Base-by-base conservation (phyloP, 1,284 basidiomycete species). In the Irpex sp. region DNA sequence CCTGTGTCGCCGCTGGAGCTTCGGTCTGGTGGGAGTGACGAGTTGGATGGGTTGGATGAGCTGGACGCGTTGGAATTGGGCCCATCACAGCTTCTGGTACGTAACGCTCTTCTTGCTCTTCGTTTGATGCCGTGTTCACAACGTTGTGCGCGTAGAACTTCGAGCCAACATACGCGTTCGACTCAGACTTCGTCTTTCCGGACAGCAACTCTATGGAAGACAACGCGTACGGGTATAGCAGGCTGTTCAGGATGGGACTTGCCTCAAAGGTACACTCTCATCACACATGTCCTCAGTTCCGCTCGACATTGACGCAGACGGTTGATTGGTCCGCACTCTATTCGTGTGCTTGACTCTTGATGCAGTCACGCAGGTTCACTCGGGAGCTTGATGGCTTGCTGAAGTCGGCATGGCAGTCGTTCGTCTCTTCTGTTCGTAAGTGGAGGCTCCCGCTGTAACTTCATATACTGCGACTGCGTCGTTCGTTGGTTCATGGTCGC, bases 241-340 rank as follows among this genome's bases (percentile, higher is more conserved):
- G 37, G 15, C 17, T 65, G 19, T 65, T 65, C 62, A 58, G 55
- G 36, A 47, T 55, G 31, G 64, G 64, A 13, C 36, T 65, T n/a
- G 21, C 17, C 34, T 31, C 44, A 36, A 58, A 59, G 47, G 64
- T 65, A 19, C 1, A 56, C 52, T 11, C 21, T 34, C 26, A 19
- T 11, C 62, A 21, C 31, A 34, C 52, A 8, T 49, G 34, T 21
- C 36, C 26, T 31, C 8, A 11, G 8, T 5, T 31, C n/a, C 17
- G 8, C 9, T 13, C 17, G 26, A 54, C 51, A 9, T 15, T 21
- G 26, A 21, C 51, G 51, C 51, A 21, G 51, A 21, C 17, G 11
- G 17, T 47, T 17, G 44, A 47, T 47, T 47, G 44, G 44, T 47
- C 44, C 7, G 44, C 4, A n/a, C 6, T 47, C 15, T 47, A 47